Evolutionary conservation across 2,329 filamentous ascomycete species (phyloP).

Genomic region (Ophiostoma novo-ulmi): DNA sequence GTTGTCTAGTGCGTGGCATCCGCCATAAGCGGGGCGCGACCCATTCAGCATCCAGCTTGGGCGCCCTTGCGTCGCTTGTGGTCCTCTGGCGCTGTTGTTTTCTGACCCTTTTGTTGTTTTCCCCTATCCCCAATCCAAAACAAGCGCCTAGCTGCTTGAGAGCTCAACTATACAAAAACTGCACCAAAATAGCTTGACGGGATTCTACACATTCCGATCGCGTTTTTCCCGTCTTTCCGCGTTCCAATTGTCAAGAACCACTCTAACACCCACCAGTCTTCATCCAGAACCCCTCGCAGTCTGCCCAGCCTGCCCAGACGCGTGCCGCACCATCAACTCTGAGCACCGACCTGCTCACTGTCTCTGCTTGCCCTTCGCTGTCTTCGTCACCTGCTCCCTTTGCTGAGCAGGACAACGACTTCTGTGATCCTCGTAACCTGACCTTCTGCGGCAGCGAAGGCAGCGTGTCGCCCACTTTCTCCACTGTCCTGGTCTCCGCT

Average conservation of each 20-base stretch:
- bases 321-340: slow-evolving; percentile 39
- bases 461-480: slow-evolving; percentile 56
- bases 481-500: slow-evolving; percentile 53
- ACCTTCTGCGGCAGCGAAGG: slow-evolving; percentile 60
- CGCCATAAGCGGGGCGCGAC: slow-evolving; percentile 8
- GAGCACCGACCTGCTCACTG: slow-evolving; percentile 63
- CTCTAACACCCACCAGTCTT: slow-evolving; percentile 39
- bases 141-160: neutral
- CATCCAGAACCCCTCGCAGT: slow-evolving; percentile 43
- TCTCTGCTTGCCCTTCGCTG: slow-evolving; percentile 67
- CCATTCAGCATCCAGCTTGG: neutral
- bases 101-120: neutral
- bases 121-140: neutral
- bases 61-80: slow-evolving; percentile 1
- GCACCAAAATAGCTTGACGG: neutral
- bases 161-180: neutral
- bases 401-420: slow-evolving; percentile 70
- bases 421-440: slow-evolving; percentile 86
- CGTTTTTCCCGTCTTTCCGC: neutral
- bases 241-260: neutral
- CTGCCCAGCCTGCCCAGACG: slow-evolving; percentile 33
- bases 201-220: slow-evolving; percentile 2
- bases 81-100: neutral
- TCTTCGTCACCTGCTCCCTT: slow-evolving; percentile 80
- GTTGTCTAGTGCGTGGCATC: neutral